Percentiles rank a stretch among this genome's conserved stretches.
These are phyloP conservation scores for Nemophila menziesii DNA, from an alignment of 257 asterid genomes.

Conservation along the genomic window DNA sequence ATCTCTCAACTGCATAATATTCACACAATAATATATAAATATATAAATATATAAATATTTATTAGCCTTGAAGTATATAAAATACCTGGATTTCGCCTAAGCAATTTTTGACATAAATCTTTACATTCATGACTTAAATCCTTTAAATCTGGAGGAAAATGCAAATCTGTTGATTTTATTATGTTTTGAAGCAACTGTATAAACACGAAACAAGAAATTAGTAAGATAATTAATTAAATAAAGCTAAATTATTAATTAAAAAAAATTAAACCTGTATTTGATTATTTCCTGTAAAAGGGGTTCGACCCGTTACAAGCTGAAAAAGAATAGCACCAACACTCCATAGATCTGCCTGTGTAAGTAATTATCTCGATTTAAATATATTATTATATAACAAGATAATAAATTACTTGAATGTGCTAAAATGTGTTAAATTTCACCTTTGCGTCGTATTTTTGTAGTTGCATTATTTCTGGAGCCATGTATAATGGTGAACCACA, in stretches of 20 bases:
- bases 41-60: background rate
- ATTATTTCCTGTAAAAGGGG: constrained; percentile 74
- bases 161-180: constrained; percentile 57
- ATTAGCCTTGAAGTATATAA: background rate
- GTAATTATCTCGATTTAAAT: constrained; percentile 24
- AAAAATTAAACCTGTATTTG: constrained; percentile 48
- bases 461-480: constrained; percentile 97
- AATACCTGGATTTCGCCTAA: constrained; percentile 75
- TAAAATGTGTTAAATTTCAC: constrained; percentile 28
- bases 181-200: constrained; percentile 85
- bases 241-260: constrained; percentile 1
- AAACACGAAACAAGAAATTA: constrained; percentile 11
- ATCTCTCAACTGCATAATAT: constrained; percentile 50
- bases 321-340: constrained; percentile 82
- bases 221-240: constrained; percentile 9
- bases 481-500: constrained; percentile 95
- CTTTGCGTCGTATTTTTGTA: constrained; percentile 82
- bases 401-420: constrained; percentile 5
- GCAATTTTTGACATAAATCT: constrained; percentile 67
- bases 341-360: constrained; percentile 97
- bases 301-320: constrained; percentile 79
- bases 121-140: constrained; percentile 51
- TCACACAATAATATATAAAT: background rate
- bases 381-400: constrained; percentile 11
- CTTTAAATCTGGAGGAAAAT: constrained; percentile 57